A percentile compares a stretch with the other conserved stretches of the same genome.
phyloP scores from a whole-genome alignment of 345 rosid species.

The Ceriops zippeliana region DNA sequence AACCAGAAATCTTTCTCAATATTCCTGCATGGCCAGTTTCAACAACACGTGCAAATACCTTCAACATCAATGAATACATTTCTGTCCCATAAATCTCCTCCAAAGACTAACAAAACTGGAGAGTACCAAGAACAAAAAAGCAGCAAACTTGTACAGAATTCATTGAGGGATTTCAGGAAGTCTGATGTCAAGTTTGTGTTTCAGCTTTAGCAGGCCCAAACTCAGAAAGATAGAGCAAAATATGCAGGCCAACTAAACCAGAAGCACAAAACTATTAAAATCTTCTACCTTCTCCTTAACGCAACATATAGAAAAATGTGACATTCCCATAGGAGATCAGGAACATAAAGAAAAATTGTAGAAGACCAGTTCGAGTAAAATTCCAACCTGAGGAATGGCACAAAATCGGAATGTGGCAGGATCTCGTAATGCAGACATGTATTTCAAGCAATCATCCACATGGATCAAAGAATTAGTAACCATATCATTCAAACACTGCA shows the following conservation, averaged over 20 bases:
- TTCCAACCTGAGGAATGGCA: constrained; percentile 71
- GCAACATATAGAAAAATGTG: no score
- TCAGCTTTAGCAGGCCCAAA: background rate
- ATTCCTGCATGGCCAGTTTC: no score
- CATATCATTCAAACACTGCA: constrained; percentile 93
- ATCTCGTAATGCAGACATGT: constrained; percentile 62
- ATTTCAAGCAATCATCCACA: constrained; percentile 71
- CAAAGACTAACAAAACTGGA: background rate
- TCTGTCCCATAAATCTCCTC: background rate
- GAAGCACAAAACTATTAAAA: background rate
- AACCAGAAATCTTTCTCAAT: background rate
- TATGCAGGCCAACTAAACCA: background rate
- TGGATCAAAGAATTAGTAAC: constrained; percentile 78
- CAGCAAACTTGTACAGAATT: background rate
- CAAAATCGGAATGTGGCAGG: constrained; percentile 81
- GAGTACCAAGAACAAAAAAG: background rate
- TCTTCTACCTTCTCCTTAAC: no score
- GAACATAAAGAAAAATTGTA: background rate
- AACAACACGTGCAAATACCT: background rate
- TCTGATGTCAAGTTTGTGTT: background rate
- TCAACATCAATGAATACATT: background rate
- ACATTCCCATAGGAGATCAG: no score
- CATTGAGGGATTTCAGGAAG: background rate
- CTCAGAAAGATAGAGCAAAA: background rate
- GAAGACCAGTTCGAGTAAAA: background rate